phyloP scores from a whole-genome alignment of 805 yeast species.

The Cyberlindnera bimundalis region DNA sequence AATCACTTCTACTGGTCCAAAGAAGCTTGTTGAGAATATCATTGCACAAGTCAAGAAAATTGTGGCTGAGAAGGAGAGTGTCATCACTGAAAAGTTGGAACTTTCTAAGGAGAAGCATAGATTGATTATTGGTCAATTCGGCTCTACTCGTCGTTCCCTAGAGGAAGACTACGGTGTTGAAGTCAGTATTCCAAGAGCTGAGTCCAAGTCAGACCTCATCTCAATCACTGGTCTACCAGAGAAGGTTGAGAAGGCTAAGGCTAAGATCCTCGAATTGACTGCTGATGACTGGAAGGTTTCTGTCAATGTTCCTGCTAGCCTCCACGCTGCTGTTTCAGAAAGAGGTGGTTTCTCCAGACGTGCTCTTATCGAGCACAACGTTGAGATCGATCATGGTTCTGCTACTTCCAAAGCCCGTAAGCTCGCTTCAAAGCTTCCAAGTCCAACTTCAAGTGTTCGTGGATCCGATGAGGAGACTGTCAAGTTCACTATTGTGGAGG shows the following conservation, averaged over 20 bases:
- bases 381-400: conserved; percentile 59
- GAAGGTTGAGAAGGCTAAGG: conserved; percentile 58
- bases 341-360: conserved; percentile 60
- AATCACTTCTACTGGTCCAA: conserved; percentile 72
- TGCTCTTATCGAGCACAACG: conserved; percentile 48
- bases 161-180: conserved; percentile 66
- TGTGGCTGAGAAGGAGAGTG: conserved; percentile 61
- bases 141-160: conserved; percentile 65
- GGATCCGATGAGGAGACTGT: conserved; percentile 37
- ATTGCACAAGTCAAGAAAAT: conserved; percentile 58
- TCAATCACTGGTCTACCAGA: conserved; percentile 65
- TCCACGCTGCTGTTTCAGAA: conserved; percentile 61
- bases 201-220: conserved; percentile 46
- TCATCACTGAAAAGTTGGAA: conserved; percentile 47
- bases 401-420: conserved; percentile 46
- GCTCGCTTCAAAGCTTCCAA: conserved; percentile 41
- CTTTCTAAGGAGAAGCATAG: conserved; percentile 75
- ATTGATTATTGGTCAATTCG: conserved; percentile 77
- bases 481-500: conserved; percentile 46
- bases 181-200: conserved; percentile 63
- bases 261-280: conserved; percentile 56
- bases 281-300: conserved; percentile 52
- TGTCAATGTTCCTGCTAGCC: conserved; percentile 53
- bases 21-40: conserved; percentile 65
- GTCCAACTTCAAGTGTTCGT: conserved; percentile 45